A percentile compares a stretch with the other conserved stretches of the same genome.
Conservation (phyloP, 2,329 filamentous ascomycete genomes). For the Xylaria sp. region DNA sequence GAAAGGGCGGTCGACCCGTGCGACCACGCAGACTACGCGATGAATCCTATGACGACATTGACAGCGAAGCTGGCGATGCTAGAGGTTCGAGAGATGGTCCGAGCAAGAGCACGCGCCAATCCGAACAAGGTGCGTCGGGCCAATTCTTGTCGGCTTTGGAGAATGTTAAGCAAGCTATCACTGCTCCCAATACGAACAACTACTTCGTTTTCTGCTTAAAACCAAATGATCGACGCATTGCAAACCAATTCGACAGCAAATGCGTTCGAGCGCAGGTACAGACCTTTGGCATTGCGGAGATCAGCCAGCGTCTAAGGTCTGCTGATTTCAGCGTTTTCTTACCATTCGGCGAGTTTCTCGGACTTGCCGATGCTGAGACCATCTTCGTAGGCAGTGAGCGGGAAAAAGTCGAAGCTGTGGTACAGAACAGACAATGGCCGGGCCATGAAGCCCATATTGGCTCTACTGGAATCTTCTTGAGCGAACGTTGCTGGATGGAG, state of each 20-base stretch:
- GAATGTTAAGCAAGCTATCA: slow-evolving; percentile 89
- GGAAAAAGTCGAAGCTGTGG: slow-evolving; percentile 90
- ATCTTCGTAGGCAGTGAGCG: slow-evolving; percentile 90
- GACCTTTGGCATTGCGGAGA: slow-evolving; percentile 95
- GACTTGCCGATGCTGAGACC: slow-evolving; percentile 84
- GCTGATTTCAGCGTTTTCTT: slow-evolving; percentile 97
- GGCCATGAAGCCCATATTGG: slow-evolving; percentile 90
- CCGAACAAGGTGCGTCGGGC: slow-evolving; percentile 87
- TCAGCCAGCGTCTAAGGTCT: slow-evolving; percentile 90
- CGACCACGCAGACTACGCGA: slow-evolving; percentile 53
- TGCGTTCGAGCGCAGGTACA: slow-evolving; percentile 95
- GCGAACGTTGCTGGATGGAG: slow-evolving; percentile 95
- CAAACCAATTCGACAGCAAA: slow-evolving; percentile 99
- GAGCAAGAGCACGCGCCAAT: slow-evolving; percentile 57
- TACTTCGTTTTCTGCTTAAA: slow-evolving; percentile 99
- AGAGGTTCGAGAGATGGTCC: slow-evolving; percentile 42
- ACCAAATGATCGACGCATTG: slow-evolving; percentile 95
- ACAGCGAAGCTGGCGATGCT: slow-evolving; percentile 61
- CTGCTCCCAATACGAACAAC: slow-evolving; percentile 83
- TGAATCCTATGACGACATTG: slow-evolving; percentile 59
- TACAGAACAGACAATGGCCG: slow-evolving; percentile 93
- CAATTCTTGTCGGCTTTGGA: slow-evolving; percentile 92
- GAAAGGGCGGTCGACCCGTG: slow-evolving; percentile 67
- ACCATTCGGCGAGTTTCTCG: slow-evolving; percentile 95
- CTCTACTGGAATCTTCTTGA: slow-evolving; percentile 93